phyloP scores from a whole-genome alignment of 495 filamentous ascomycete genomes.

The Hypoxylon lienhwacheense region DNA sequence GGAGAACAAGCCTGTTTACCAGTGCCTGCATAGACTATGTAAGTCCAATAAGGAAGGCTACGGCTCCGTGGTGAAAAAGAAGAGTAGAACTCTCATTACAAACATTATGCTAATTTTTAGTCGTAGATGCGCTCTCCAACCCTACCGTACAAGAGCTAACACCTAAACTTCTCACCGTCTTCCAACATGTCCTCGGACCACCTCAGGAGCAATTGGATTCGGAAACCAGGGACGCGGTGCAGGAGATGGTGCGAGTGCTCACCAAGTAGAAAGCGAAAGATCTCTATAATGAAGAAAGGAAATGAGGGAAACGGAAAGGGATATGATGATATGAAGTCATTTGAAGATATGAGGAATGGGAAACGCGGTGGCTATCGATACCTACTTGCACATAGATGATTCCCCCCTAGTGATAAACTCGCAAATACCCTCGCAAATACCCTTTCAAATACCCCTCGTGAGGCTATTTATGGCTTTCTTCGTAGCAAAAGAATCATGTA shows the following conservation, averaged over 20 bases:
- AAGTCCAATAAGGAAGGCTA: slow-evolving; percentile 44
- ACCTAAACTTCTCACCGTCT: slow-evolving; percentile 72
- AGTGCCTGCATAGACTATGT: slow-evolving; percentile 86
- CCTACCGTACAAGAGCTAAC: slow-evolving; percentile 75
- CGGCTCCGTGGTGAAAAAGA: neutral
- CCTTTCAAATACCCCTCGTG: neutral
- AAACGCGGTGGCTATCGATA: slow-evolving; percentile 14
- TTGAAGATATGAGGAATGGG: slow-evolving; percentile 28
- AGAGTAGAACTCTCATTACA: neutral
- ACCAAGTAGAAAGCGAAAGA: slow-evolving; percentile 19
- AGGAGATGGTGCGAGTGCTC: slow-evolving; percentile 33
- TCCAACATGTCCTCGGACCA: slow-evolving; percentile 75
- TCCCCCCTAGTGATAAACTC: slow-evolving; percentile 25
- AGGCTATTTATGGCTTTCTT: neutral
- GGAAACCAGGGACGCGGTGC: slow-evolving; percentile 62
- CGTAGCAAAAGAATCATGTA: neutral
- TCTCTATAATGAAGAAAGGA: slow-evolving; percentile 1
- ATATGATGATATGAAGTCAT: slow-evolving; percentile 23
- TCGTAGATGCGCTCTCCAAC: slow-evolving; percentile 69
- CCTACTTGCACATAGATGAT: slow-evolving; percentile 31
- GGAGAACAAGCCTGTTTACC: slow-evolving; percentile 91
- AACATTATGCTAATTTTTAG: slow-evolving; percentile 23
- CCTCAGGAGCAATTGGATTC: slow-evolving; percentile 83
- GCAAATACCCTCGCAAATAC: neutral
- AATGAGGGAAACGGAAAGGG: slow-evolving; percentile 11